Evolutionary conservation across 805 yeast species (phyloP), one percentile per base, ranked within the genome.

Genomic region (Candida dajiaensis): DNA sequence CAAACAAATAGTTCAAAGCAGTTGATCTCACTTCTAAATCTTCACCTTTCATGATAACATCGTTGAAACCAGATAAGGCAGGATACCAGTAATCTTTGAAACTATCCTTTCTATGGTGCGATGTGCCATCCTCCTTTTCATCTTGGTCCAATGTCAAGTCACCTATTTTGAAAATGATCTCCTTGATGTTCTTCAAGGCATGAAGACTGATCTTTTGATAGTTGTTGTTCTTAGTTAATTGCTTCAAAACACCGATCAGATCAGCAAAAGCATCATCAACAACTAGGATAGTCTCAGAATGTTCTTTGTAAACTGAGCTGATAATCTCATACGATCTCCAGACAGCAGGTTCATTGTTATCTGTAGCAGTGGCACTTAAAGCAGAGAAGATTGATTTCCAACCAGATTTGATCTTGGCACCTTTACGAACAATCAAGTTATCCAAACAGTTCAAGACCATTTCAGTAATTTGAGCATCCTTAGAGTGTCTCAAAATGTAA

Each of bases 11-110:
- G 51, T 82, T 85, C 58, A 94, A 72, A 0, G 97, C 96, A 46
- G 88, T 74, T 0, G 97, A 85, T 58, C 99, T 78, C 4, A 90
- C 96, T 65, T 94, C 99, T 42, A 94, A 70, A 65, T 94, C 99
- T 46, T 84, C 89, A 4, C 97, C 97, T 1, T 83, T 82, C 95
- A 90, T 88, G 28, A 90, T 87, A 8, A 92, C 84, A 50, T 87
- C 89, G 60, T 89, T 88, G 66, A 89, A 86, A 13, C 95, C 86
- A 51, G 75, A 79, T 51, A 94, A 66, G n/a, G 92, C 73, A 2
- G 97, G 96, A 68, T 85, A 85, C 95, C 96, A 88, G 13, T 81
- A 70, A 52, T 80, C 81, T 40, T 70, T 70, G 49, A 82, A 71
- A 6, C 69, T 58, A 33, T 74, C 72, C 45, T 66, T 70, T 23